Conservation (phyloP, 108 stramenopile genomes). For the Pseudonitzschia multistriata region DNA sequence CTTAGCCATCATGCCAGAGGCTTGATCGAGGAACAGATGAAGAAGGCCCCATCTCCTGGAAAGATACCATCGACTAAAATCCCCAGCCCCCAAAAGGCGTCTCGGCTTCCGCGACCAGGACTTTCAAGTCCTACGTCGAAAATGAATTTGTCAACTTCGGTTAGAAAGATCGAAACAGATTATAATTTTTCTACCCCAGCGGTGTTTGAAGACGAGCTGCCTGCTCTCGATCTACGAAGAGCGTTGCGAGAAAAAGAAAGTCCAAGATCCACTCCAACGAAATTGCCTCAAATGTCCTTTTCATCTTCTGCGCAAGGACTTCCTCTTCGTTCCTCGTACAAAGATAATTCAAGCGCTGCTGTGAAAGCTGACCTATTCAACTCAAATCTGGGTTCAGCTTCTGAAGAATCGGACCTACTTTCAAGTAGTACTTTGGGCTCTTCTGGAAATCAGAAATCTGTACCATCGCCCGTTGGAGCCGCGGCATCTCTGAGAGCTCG, state of each 20-base stretch:
- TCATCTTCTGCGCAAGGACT: constrained; percentile 1
- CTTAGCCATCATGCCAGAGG: constrained; percentile 50
- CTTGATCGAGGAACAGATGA: constrained; percentile 57
- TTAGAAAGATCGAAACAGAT: constrained; percentile 7
- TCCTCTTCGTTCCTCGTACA: background rate
- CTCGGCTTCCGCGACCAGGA: background rate
- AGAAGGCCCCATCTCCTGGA: constrained; percentile 3
- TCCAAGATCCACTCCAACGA: constrained; percentile 11
- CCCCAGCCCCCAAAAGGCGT: background rate
- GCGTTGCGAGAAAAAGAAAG: constrained; percentile 12
- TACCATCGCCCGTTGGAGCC: constrained; percentile 33
- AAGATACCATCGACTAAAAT: background rate
- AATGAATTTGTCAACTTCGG: constrained; percentile 4
- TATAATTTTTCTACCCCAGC: background rate
- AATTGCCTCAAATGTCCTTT: background rate
- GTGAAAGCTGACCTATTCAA: background rate
- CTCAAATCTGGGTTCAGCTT: background rate
- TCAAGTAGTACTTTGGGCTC: background rate
- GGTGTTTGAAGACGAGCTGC: constrained; percentile 41
- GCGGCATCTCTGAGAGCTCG: constrained; percentile 61
- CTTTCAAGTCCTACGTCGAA: constrained; percentile 10
- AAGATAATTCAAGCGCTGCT: background rate
- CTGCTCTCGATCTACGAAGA: constrained; percentile 33
- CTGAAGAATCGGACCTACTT: background rate
- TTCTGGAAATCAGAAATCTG: background rate